Evolutionary conservation across 768 basidiomycete genomes (phyloP).

Genomic region (Butyriboletus loyo): DNA sequence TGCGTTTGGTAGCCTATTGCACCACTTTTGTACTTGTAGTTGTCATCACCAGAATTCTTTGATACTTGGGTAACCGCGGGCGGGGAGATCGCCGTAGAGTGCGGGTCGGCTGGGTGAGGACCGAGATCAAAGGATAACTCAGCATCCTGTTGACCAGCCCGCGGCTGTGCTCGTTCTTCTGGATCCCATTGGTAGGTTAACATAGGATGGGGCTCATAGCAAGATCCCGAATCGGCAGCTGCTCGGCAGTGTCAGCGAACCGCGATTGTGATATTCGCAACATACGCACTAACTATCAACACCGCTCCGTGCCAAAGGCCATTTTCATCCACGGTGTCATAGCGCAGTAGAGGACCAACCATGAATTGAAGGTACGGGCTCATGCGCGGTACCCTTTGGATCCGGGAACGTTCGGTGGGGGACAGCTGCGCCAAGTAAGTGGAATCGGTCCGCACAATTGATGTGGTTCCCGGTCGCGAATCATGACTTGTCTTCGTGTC

Average conservation of each 20-base stretch:
- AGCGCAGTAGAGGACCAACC: constrained; percentile 88
- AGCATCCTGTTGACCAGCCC: constrained; percentile 27
- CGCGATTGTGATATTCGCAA: background rate
- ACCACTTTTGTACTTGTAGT: constrained; percentile 19
- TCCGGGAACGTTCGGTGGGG: constrained; percentile 64
- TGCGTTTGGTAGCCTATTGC: constrained; percentile 35
- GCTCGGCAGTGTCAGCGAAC: background rate
- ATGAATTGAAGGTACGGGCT: constrained; percentile 83
- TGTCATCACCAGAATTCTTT: constrained; percentile 4
- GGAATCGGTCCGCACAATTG: constrained; percentile 8
- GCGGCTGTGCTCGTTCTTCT: constrained; percentile 30
- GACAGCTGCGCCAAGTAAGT: constrained; percentile 48
- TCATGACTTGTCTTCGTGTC: constrained; percentile 32
- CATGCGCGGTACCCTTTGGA: constrained; percentile 62
- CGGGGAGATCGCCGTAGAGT: constrained; percentile 43
- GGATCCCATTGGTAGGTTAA: constrained; percentile 77
- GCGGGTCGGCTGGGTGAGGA: constrained; percentile 74
- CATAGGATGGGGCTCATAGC: constrained; percentile 70
- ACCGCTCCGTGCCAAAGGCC: constrained; percentile 87
- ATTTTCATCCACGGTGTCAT: constrained; percentile 79
- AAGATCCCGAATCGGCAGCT: constrained; percentile 78
- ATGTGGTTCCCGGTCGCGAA: background rate
- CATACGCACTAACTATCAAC: constrained; percentile 77
- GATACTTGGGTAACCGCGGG: background rate
- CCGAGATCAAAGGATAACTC: constrained; percentile 49